Evolutionary conservation across 108 stramenopile species (phyloP).

Genomic region (Discostella pseudostelligera): DNA sequence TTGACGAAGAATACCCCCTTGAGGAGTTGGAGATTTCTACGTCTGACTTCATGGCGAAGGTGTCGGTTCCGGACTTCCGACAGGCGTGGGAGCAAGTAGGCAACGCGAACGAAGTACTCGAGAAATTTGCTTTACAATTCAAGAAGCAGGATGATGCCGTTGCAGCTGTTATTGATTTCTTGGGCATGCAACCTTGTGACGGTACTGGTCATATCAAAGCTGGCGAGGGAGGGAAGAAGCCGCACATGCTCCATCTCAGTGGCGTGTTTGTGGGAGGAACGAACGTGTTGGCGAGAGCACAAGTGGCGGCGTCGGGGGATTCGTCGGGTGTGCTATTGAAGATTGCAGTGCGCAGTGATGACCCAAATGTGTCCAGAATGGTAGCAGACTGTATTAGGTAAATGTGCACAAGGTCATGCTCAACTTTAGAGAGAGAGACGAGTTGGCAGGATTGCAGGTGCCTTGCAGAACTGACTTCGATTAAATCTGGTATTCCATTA

Average conservation of each 20-base stretch:
- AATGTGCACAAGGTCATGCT: conserved; percentile 2
- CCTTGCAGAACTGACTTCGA: no score
- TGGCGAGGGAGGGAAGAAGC: conserved; percentile 62
- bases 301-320: conserved; percentile 52
- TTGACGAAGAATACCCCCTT: conserved; percentile 84
- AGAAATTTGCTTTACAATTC: conserved; percentile 84
- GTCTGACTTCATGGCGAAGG: conserved; percentile 86
- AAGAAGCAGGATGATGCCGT: conserved; percentile 78
- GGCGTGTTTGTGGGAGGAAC: conserved; percentile 79
- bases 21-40: conserved; percentile 76
- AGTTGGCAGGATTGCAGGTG: no score
- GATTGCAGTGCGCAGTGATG: conserved; percentile 77
- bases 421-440: no score
- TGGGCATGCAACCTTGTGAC: conserved; percentile 89
- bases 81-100: conserved; percentile 72
- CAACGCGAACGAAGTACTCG: conserved; percentile 72
- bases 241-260: conserved; percentile 77
- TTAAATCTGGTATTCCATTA: no score
- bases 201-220: conserved; percentile 66
- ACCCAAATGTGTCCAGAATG: conserved; percentile 54
- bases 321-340: conserved; percentile 66
- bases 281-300: conserved; percentile 76
- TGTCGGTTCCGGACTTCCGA: conserved; percentile 72
- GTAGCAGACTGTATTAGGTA: conserved; percentile 80
- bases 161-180: conserved; percentile 66